Base-by-base conservation (phyloP, 2,329 filamentous ascomycete genomes). In the Fusarium lyarnte region DNA sequence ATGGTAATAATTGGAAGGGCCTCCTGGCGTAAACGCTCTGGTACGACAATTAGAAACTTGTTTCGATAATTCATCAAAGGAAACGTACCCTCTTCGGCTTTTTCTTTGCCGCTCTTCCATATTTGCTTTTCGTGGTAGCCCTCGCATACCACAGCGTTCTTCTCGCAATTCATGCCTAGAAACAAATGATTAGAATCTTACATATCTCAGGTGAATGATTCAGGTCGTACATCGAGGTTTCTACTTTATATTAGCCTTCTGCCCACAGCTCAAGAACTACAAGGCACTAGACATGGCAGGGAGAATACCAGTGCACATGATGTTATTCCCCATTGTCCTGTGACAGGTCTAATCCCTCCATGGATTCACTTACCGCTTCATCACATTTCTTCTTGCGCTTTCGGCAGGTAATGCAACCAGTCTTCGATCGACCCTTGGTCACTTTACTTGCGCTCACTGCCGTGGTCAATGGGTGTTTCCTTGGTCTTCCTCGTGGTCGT, bases 111-210 rank as follows among this genome's bases (percentile, higher is more conserved):
- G 78, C 93, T 95, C 81, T 91, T 94, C 94, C 94, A 97, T 58
- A 94, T 88, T 65, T 93, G 92, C 79, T 94, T 94, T 69, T 94
- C 92, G 55, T 93, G 93, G 78, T 97, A 97, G 17, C 94, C 94
- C 82, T 97, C 94, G 79, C 94, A 97, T 17, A 95, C 90, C 17
- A 97, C 93, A 13, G 94, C 94, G 80, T 97, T 97, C 86, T 97
- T 97, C 82, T 96, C 92, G 78, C 94, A 97, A 77, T 97, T 97
- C 81, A 94, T 87, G 76, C 93, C 92, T 94, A 63, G 13, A 63
- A 72, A 80, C 33, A 76, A 54, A 31, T 31, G 69, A 53, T 75
- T 68, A 75, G 55, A 68, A 58, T 27, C 33, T 25, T 31, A 21
- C 27, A 47, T 16, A 25, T 66, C 29, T 33, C 51, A 23, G 21